Conservation (phyloP, 169 alveolate species). For the Plasmodium ovale region DNA sequence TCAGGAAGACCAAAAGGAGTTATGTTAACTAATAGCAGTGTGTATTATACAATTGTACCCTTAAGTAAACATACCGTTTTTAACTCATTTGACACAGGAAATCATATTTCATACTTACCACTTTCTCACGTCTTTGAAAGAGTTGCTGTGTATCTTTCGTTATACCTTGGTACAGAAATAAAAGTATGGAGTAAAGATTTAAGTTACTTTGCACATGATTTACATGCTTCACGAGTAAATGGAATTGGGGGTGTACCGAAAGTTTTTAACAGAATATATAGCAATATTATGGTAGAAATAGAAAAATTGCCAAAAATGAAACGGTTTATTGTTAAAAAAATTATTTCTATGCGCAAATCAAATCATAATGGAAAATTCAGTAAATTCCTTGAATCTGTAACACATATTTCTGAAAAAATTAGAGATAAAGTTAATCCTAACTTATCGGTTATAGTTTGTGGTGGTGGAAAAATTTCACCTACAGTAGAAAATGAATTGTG, state of each 20-base stretch:
- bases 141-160: conserved; percentile 76
- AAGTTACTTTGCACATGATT: background rate
- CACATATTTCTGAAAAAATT: conserved; percentile 39
- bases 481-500: conserved; percentile 26
- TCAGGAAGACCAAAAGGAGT: conserved; percentile 99
- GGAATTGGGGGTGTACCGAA: conserved; percentile 58
- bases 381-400: background rate
- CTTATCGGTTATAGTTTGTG: conserved; percentile 3
- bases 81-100: background rate
- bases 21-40: conserved; percentile 88
- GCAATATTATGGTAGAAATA: conserved; percentile 8
- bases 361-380: conserved; percentile 4
- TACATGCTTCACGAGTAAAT: background rate
- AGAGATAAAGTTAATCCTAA: conserved; percentile 34
- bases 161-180: conserved; percentile 9
- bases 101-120: conserved; percentile 94
- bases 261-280: conserved; percentile 33
- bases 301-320: conserved; percentile 15
- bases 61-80: background rate
- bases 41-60: conserved; percentile 25
- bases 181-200: conserved; percentile 43
- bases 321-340: conserved; percentile 2
- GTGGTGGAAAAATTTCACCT: conserved; percentile 56
- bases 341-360: background rate
- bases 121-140: conserved; percentile 96